A percentile compares a stretch with the other conserved stretches of the same genome.
Evolutionary conservation across 2,329 filamentous ascomycete species (phyloP).

Genomic region (Colletotrichum orbiculare): DNA sequence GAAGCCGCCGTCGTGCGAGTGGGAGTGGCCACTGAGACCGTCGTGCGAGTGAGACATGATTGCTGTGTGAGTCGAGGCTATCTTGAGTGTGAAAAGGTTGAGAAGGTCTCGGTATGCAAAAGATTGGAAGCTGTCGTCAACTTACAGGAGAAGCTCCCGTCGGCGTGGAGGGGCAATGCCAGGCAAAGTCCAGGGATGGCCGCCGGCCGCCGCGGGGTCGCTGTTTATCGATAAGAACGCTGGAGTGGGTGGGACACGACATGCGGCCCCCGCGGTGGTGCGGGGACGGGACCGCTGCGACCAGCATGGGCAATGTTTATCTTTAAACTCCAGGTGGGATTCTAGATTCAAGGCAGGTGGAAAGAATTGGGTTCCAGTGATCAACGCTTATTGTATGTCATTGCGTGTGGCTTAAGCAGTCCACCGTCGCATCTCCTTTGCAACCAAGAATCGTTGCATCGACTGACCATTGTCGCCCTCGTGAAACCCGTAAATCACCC

Average conservation of each 20-base stretch:
- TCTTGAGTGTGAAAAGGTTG: neutral
- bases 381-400: no score
- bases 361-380: no score
- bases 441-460: no score
- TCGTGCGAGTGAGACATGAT: constrained; percentile 62
- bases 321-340: no score
- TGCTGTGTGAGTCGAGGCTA: neutral
- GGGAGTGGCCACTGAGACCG: constrained; percentile 58
- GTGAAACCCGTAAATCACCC: neutral
- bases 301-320: neutral
- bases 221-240: constrained; percentile 31
- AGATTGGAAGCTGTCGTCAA: neutral
- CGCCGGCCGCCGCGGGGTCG: constrained; percentile 22
- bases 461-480: no score
- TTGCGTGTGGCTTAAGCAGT: no score
- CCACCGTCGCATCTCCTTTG: no score
- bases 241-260: neutral
- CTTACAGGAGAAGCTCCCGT: no score
- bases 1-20: constrained; percentile 67
- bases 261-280: constrained; percentile 19
- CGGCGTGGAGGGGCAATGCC: no score
- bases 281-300: constrained; percentile 15
- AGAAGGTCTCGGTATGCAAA: neutral
- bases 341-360: no score
- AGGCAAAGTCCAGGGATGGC: no score